Base-by-base conservation (phyloP, 345 rosid genomes). In the Citrus hindsii region DNA sequence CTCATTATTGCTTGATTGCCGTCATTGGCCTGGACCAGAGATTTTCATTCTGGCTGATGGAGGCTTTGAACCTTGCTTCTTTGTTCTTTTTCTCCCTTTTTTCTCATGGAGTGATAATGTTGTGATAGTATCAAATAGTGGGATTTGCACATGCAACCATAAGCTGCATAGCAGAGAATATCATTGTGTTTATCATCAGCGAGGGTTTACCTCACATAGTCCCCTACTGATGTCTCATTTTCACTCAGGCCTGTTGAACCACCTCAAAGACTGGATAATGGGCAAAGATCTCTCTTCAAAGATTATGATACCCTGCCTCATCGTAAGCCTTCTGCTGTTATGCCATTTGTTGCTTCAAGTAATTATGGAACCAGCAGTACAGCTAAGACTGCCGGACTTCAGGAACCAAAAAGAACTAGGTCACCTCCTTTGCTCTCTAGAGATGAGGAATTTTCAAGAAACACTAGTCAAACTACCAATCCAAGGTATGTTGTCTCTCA, bases 311-410 rank as follows among this genome's bases (percentile, higher is more conserved):
- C 83, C 73, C 85, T 67, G 79, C 76, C 76, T 80, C 83, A 62
- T 76, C 69, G 76, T 35, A 78, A 80, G 73, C 82, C 90, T 75
- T 83, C 90, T 84, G 79, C 85, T 55, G 77, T 76, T 55, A 73
- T 87, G 60, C 87, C 96, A 80, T 86, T 88, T 80, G 79, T 74
- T 87, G 93, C 87, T 80, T 85, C 92, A 37, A 88, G 83, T 74
- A 85, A 80, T 79, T 80, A 85, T 73, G 97, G 91, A 78, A 84
- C 82, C 78, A 86, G 83, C 79, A 71, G 83, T 71, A 84, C 88
- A 42, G 94, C 92, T 65, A 89, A 83, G 82, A 73, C 89, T 84
- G 83, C 86, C 71, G 87, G 85, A 84, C 80, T 76, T 60, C 94
- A 87, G 70, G 95, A 93, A 51, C 83, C 83, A 68, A 87, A 82